phyloP scores from a whole-genome alignment of 164 flowering plant species.

The Cinnamomum micranthum region DNA sequence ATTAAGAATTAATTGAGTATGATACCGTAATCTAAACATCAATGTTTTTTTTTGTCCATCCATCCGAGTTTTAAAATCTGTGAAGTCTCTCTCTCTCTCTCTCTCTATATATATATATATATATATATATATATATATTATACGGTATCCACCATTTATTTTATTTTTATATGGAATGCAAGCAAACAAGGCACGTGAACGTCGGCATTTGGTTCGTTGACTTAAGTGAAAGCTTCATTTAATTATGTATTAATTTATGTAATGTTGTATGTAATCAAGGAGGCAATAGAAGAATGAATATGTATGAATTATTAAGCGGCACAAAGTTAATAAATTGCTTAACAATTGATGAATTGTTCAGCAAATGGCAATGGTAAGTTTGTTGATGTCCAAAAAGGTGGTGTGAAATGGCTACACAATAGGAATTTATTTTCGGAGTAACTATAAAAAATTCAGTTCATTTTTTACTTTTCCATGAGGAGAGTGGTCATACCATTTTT shows the following conservation, averaged over 20 bases:
- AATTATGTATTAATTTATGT: background rate
- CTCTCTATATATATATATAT: no score
- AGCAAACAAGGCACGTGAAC: constrained; percentile 12
- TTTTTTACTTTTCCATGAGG: no score
- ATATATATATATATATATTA: no score
- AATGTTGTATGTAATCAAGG: background rate
- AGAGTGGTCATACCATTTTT: no score
- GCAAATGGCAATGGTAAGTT: background rate
- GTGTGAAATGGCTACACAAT: no score
- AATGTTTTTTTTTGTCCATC: background rate
- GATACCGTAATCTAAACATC: background rate
- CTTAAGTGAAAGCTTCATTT: background rate
- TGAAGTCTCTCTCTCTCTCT: background rate
- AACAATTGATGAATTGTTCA: no score
- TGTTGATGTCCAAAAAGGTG: background rate
- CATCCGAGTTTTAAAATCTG: no score
- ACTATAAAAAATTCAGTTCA: no score
- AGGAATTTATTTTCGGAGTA: no score
- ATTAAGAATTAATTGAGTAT: no score
- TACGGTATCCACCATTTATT: background rate
- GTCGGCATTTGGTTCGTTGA: constrained; percentile 9
- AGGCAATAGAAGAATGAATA: background rate
- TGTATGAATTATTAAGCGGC: background rate
- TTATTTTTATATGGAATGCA: background rate
- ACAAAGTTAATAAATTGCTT: background rate